phyloP scores from a whole-genome alignment of 257 asterid genomes.

The Solanum neorickii region DNA sequence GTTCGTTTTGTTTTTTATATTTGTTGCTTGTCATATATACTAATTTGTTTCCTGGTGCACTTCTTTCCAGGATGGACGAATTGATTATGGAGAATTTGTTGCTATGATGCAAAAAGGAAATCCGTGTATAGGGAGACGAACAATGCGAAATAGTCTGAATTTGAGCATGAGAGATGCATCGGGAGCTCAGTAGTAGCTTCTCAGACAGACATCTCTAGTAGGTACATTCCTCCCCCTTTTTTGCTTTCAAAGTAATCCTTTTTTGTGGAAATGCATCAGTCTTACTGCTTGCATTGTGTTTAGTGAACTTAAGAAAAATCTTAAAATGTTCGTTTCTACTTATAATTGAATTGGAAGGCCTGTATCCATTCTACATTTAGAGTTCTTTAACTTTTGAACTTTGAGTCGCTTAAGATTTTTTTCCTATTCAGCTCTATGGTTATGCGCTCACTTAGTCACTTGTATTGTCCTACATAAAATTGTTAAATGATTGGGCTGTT shows the following conservation, averaged over 20 bases:
- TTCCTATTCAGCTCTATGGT: background rate
- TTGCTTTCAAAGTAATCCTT: background rate
- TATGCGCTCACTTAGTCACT: background rate
- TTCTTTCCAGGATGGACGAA: constrained; percentile 31
- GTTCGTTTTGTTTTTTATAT: background rate
- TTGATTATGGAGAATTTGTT: constrained; percentile 43
- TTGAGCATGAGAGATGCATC: constrained; percentile 38
- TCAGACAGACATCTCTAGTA: background rate
- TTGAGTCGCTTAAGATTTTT: background rate
- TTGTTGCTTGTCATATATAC: background rate
- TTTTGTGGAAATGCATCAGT: background rate
- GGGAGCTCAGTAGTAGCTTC: constrained; percentile 12
- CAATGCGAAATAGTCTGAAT: constrained; percentile 39
- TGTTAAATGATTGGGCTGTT: background rate
- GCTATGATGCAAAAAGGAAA: constrained; percentile 48
- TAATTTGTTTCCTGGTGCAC: background rate
- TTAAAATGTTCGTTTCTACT: background rate
- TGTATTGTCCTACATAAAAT: background rate
- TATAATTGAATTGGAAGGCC: background rate
- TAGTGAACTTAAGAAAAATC: background rate
- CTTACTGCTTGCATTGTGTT: background rate
- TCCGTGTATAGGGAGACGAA: constrained; percentile 35
- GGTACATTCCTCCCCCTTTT: background rate
- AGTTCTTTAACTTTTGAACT: background rate
- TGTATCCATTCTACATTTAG: background rate